Evolutionary conservation across 768 basidiomycete genomes (phyloP).

Genomic region (Boletus rubescentipes): DNA sequence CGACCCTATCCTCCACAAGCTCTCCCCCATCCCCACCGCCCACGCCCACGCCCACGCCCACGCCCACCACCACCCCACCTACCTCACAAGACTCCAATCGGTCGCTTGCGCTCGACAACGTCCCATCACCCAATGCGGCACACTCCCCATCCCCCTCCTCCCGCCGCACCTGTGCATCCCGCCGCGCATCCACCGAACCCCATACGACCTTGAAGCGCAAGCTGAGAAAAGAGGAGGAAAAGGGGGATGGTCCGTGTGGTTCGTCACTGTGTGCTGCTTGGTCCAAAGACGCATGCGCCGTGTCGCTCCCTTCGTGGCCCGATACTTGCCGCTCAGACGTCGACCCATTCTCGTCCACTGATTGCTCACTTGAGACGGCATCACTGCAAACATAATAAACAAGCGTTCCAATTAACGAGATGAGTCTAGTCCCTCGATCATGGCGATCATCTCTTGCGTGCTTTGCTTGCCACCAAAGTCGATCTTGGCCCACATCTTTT

Average conservation of each 20-base stretch:
- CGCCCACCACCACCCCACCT: background rate
- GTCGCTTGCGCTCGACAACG: constrained; percentile 6
- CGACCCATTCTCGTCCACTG: background rate
- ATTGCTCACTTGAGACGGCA: background rate
- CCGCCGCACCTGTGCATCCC: background rate
- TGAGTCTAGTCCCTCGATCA: background rate
- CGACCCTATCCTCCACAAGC: background rate
- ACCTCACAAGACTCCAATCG: background rate
- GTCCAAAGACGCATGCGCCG: background rate
- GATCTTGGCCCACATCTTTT: constrained; percentile 30
- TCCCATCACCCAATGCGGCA: background rate
- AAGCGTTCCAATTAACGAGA: background rate
- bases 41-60: too few relatives aligned
- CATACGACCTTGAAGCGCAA: constrained; percentile 51
- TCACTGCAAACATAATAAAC: background rate
- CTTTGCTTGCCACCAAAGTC: constrained; percentile 25
- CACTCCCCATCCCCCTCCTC: background rate
- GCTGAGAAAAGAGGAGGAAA: constrained; percentile 15
- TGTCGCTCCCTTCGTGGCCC: background rate
- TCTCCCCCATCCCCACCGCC: background rate
- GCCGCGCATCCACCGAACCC: constrained; percentile 17
- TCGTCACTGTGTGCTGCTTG: background rate
- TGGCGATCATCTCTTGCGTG: background rate
- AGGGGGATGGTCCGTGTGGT: constrained; percentile 2
- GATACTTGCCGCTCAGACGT: background rate